Evolutionary conservation across 345 rosid species (phyloP).

Genomic region (Lumnitzera littorea): DNA sequence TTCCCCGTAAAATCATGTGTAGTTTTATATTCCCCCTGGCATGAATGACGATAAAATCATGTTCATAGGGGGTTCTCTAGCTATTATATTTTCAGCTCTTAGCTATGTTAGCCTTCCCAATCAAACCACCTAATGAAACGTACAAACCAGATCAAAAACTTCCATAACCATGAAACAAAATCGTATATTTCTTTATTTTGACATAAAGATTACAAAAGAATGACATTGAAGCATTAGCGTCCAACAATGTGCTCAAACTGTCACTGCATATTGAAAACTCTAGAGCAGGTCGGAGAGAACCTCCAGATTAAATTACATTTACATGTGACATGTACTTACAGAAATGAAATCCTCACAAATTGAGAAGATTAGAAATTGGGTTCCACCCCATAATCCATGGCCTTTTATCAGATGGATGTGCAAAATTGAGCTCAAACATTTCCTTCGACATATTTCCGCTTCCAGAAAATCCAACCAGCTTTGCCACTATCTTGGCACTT

Average conservation of each 20-base stretch:
- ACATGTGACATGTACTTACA: slow-evolving; percentile 16
- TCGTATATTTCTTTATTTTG: slow-evolving; percentile 10
- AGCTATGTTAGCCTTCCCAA: no score
- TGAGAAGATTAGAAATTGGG: slow-evolving; percentile 74
- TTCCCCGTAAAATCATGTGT: no score
- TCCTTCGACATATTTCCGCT: slow-evolving; percentile 87
- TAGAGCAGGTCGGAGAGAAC: slow-evolving; percentile 13
- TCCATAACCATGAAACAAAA: background rate
- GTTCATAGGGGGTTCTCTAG: no score
- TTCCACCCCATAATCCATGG: slow-evolving; percentile 95
- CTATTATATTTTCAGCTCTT: no score
- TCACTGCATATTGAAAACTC: slow-evolving; percentile 8
- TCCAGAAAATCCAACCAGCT: slow-evolving; percentile 84
- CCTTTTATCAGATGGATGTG: slow-evolving; percentile 74
- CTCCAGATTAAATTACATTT: slow-evolving; percentile 34
- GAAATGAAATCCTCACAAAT: slow-evolving; percentile 30
- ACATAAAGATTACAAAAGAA: slow-evolving; percentile 16
- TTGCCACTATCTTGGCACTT: slow-evolving; percentile 95
- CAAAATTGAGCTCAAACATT: slow-evolving; percentile 99
- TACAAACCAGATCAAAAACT: no score
- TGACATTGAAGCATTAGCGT: slow-evolving; percentile 1
- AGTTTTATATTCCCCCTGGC: no score
- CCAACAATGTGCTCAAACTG: slow-evolving; percentile 8
- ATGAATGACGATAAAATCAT: no score
- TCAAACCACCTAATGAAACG: no score